A percentile compares a stretch with the other conserved stretches of the same genome.
These are phyloP conservation scores for Cryptococcus maquisensis DNA, from an alignment of 1,284 basidiomycete genomes.

Conservation along the genomic window DNA sequence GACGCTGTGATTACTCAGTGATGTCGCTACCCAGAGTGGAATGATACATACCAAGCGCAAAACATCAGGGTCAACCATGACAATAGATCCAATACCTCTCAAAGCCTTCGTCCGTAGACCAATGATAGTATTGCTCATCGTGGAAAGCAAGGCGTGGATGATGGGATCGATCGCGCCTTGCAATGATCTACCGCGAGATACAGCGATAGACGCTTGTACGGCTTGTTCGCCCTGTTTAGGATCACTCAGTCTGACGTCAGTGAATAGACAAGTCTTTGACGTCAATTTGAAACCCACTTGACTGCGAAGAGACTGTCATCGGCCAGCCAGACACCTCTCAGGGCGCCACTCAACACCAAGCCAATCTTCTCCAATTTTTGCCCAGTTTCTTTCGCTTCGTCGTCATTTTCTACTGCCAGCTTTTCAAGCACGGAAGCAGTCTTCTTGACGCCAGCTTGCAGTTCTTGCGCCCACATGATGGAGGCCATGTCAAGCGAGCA, in stretches of 20 bases:
- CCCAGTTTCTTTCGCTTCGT: slow-evolving; percentile 21
- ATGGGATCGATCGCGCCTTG: slow-evolving; percentile 74
- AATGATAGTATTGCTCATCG: slow-evolving; percentile 74
- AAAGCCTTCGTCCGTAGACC: slow-evolving; percentile 87
- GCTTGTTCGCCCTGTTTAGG: slow-evolving; percentile 28
- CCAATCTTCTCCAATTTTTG: slow-evolving; percentile 24
- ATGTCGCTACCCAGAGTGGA: background rate
- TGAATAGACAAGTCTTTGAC: background rate
- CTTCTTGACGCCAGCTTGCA: slow-evolving; percentile 26
- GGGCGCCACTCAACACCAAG: slow-evolving; percentile 17
- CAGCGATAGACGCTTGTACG: slow-evolving; percentile 56
- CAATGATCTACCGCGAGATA: slow-evolving; percentile 68
- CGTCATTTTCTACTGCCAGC: slow-evolving; percentile 25
- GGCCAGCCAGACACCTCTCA: slow-evolving; percentile 27
- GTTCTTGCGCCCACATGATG: slow-evolving; percentile 38
- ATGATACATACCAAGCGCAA: slow-evolving; percentile 60
- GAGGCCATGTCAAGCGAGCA: slow-evolving; percentile 32
- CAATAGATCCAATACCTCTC: slow-evolving; percentile 74
- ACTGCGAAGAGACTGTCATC: slow-evolving; percentile 37
- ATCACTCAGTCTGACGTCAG: slow-evolving; percentile 22
- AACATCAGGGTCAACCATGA: slow-evolving; percentile 79
- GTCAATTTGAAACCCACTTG: slow-evolving; percentile 15
- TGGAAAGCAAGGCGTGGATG: slow-evolving; percentile 66
- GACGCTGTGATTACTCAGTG: slow-evolving; percentile 51
- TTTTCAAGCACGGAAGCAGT: slow-evolving; percentile 28